These are phyloP conservation scores for Aphanocladium album DNA, from an alignment of 2,329 filamentous ascomycete species.

Conservation along the genomic window DNA sequence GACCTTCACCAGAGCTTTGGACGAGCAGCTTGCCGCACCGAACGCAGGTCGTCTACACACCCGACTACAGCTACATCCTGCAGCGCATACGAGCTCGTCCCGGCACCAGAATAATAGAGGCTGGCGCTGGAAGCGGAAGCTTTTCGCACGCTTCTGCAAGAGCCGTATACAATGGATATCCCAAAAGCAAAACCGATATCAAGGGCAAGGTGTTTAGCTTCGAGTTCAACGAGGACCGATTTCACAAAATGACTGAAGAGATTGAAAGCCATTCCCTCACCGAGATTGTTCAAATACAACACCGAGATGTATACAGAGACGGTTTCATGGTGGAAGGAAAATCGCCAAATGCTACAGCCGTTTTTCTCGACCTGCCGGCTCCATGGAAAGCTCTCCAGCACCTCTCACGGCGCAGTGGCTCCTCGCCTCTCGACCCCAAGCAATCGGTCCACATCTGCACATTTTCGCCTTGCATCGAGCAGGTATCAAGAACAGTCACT, in stretches of 20 bases:
- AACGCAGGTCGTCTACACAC: slow-evolving; percentile 82
- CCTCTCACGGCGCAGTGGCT: slow-evolving; percentile 55
- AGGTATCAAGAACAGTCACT: slow-evolving; percentile 81
- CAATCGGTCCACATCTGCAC: slow-evolving; percentile 77
- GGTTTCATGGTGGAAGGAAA: slow-evolving; percentile 61
- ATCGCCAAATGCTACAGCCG: slow-evolving; percentile 60
- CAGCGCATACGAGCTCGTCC: slow-evolving; percentile 70
- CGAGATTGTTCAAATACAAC: slow-evolving; percentile 63
- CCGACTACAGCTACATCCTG: slow-evolving; percentile 80
- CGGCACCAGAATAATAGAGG: slow-evolving; percentile 70
- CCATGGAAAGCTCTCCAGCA: slow-evolving; percentile 77
- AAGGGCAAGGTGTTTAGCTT: slow-evolving; percentile 74
- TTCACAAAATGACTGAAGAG: slow-evolving; percentile 63
- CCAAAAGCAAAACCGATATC: slow-evolving; percentile 36
- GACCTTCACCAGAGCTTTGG: slow-evolving; percentile 78
- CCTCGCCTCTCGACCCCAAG: slow-evolving; percentile 65
- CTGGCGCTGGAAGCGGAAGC: slow-evolving; percentile 75
- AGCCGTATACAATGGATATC: slow-evolving; percentile 70
- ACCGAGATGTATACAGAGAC: slow-evolving; percentile 72
- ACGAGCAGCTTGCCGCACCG: slow-evolving; percentile 74
- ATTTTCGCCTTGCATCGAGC: slow-evolving; percentile 95
- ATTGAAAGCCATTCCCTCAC: slow-evolving; percentile 62
- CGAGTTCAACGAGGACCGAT: slow-evolving; percentile 73
- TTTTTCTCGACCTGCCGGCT: slow-evolving; percentile 77
- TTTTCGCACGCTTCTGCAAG: slow-evolving; percentile 76